A percentile compares a stretch with the other conserved stretches of the same genome.
These are phyloP conservation scores for Chrysanthemum makinoi DNA, from an alignment of 129 eudicot species.

Conservation along the genomic window DNA sequence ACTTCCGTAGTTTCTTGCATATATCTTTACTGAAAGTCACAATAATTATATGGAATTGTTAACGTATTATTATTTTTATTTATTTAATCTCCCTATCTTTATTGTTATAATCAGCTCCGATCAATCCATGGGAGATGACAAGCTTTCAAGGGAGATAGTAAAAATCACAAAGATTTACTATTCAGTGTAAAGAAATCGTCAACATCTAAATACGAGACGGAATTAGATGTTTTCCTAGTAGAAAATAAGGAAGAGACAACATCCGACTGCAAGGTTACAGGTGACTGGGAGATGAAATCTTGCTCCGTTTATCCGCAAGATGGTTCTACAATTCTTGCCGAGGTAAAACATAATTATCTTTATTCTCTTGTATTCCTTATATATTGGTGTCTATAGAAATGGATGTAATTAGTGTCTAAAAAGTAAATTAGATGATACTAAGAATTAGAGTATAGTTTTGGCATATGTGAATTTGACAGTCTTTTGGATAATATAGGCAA, in stretches of 20 bases:
- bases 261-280: conserved; percentile 37
- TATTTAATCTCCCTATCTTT: not conserved
- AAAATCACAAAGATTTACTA: conserved; percentile 33
- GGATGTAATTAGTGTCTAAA: not conserved
- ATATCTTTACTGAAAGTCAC: not conserved
- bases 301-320: conserved; percentile 36
- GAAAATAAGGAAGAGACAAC: conserved; percentile 30
- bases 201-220: conserved; percentile 23
- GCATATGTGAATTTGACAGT: not conserved
- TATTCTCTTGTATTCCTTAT: not conserved
- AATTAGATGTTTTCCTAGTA: conserved; percentile 35
- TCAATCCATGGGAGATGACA: conserved; percentile 48
- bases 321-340: conserved; percentile 33
- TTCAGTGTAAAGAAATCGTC: conserved; percentile 39
- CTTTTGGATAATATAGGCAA: not conserved
- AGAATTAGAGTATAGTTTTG: not conserved
- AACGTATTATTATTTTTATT: not conserved
- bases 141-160: conserved; percentile 42
- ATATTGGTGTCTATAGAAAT: not conserved
- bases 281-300: conserved; percentile 40
- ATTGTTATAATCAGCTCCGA: conserved; percentile 20
- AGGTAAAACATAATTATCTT: conserved; percentile 17
- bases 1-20: too few relatives aligned
- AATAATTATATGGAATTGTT: not conserved
- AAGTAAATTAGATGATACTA: not conserved